Evolutionary conservation across 495 filamentous ascomycete genomes (phyloP).

Genomic region (Neurospora sp.): DNA sequence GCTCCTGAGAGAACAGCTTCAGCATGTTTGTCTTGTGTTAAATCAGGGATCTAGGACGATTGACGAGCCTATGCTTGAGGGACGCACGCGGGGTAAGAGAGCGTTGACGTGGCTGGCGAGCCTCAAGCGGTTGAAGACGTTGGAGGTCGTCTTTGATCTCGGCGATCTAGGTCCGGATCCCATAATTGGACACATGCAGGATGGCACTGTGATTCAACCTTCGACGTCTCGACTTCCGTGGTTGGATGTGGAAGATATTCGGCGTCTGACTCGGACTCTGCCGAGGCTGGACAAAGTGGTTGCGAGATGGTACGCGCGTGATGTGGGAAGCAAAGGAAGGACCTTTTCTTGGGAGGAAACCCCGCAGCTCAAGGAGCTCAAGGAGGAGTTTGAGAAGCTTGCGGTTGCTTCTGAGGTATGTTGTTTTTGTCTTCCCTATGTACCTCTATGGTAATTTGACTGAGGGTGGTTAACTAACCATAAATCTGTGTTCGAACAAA

Average conservation of each 20-base stretch:
- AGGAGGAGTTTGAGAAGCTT: not conserved
- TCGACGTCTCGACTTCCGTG: not conserved
- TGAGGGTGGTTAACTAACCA: not conserved
- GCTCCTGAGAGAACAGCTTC: not conserved
- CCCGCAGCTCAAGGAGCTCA: not conserved
- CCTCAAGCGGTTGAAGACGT: not conserved
- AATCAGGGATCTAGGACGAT: not conserved
- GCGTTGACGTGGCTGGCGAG: not conserved
- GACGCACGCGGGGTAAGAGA: not conserved
- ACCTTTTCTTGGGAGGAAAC: not conserved
- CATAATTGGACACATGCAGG: not conserved
- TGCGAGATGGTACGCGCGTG: not conserved
- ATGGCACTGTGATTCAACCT: not conserved
- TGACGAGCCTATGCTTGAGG: not conserved
- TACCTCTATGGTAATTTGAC: not conserved
- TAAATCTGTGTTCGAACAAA: not conserved
- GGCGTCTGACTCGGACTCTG: not conserved
- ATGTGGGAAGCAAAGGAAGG: not conserved
- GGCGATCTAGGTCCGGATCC: not conserved
- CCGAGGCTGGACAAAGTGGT: not conserved
- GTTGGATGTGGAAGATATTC: not conserved
- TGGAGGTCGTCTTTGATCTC: not conserved
- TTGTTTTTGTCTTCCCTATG: not conserved
- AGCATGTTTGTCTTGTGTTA: not conserved
- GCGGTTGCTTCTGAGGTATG: not conserved